Evolutionary conservation across 257 asterid species (phyloP), one percentile per base, ranked within the genome.

Genomic region (Cruciata laevipes): DNA sequence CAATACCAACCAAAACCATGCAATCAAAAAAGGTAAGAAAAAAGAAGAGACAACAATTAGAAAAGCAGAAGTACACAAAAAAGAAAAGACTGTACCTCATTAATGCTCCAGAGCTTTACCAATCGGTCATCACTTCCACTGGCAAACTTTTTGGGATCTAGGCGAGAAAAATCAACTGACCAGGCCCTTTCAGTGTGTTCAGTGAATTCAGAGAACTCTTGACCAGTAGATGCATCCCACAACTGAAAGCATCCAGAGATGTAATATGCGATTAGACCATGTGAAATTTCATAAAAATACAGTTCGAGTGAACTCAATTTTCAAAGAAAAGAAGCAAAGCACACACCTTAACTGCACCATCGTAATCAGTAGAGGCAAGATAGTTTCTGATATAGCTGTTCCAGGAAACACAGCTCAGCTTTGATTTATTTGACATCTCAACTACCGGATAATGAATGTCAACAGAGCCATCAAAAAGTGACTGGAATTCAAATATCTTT

Each of bases 151-250:
- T 73, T 93, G 27, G 99, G 99, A 79, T 88, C 90, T 63, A 76
- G 79, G 42, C 63, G 85, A 69, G 99, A 93, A 81, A 93, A 93
- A 75, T 90, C 95, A 69, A 90, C 99, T 70, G 95, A 93, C 99
- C 99, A 93, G 61, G 96, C 96, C 85, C 99, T 86, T 78, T 87
- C 83, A 61, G 71, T 76, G 72, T 93, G 97, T 82, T 90, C 99
- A 12, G 7, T 69, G 68, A 82, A 84, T 57, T 86, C 85, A 57
- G 75, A 74, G 78, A 87, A 75, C 23, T 63, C 83, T 74, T 84
- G 96, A 74, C 97, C 97, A 12, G 91, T 90, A 65, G 89, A 47
- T 5, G 85, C 99, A 86, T 93, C 99, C 99, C 99, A 93, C 78
- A 90, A 81, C 99, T 93, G 83, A 75, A 77, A 78, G 66, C 76